Base-by-base conservation (phyloP, 768 basidiomycete species). In the Dioszegia aurantiaca region DNA sequence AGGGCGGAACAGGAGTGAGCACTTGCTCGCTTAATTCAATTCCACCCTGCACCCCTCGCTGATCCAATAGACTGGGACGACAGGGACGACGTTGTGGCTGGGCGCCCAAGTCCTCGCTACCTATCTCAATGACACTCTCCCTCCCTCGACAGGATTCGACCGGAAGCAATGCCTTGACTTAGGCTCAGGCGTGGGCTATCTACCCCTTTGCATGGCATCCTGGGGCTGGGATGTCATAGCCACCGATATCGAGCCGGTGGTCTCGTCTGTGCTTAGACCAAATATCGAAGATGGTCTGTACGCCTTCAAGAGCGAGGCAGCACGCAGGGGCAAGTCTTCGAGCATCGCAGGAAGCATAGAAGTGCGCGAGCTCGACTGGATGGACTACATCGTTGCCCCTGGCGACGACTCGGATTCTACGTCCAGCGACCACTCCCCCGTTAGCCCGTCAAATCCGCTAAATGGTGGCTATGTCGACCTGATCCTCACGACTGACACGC, bases 1-100 rank as follows among this genome's bases (percentile, higher is more conserved):
- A 55, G n/a, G 30, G 30, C 4, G 62, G 58, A 1, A 14, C 39
- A n/a, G 40, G 37, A n/a, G 42, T 37, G 12, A 41, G 36, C n/a
- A 30, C 4, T 33, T 33, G n/a, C n/a, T n/a, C n/a, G n/a, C n/a
- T 26, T 21, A 2, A 33, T 10, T 43, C 3, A 11, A 4, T 10
- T 9, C 27, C 26, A 12, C 4, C 16, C 17, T 17, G 24, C 21
- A 28, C 21, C 19, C 40, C 28, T 31, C 10, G 37, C 37, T 53
- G 51, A 53, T n/a, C 10, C 31, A 33, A 3, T 47, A 39, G 39
- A 59, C 73, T 3, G 67, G 75, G 16, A 83, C 85, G 24, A 90
- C 87, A 59, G 90, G 90, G 17, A 90, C 88, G 2, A 83, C 87
- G 1, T 83, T 91, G 49, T 91, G 90, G 90, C 84, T 90, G 52